Base-by-base conservation (phyloP, 768 basidiomycete species). In the Botryobasidium botryosum region DNA sequence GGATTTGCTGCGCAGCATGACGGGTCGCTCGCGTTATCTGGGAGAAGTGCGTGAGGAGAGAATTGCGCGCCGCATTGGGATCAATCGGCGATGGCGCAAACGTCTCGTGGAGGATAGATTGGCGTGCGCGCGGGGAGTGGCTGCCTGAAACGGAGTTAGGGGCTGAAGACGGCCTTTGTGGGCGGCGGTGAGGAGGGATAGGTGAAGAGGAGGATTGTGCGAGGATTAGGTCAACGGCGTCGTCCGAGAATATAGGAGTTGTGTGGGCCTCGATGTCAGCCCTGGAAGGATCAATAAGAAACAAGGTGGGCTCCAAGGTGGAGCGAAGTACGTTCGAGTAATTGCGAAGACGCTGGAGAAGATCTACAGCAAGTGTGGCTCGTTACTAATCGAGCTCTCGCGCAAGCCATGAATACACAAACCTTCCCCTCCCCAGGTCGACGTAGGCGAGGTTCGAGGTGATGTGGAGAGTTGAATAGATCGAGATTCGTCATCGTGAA, bases 401-500 rank as follows among this genome's bases (percentile, higher is more conserved):
- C 10, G 10, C 17, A 35, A 38, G 26, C 7, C 13, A 20, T 13
- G 24, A 6, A 12, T 18, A 10, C 5, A 17, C 38, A 6, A n/a
- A 44, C 44, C 40, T 38, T 50, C 51, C 10, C 47, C 50, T 12
- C 51, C 46, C 48, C 50, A 47, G 8, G 50, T 40, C 8, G 32
- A 49, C 48, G 46, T 38, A 37, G 27, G 45, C 45, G 36, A 23
- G 40, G 45, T 5, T 8, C 46, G 17, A 5, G 41, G 25, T n/a
- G n/a, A n/a, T 43, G 25, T 18, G 18, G 15, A 29, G 24, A 35
- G 28, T 18, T 40, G 49, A 27, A 51, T 59, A 3, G 88, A 90
- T 26, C 73, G 73, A 0, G 88, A 91, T 59, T 96, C 91, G 53
- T 97, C 91, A 57, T 97, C 94, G 59, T 97, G 94, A 61, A 97